Conservation (phyloP, 441 rosid species). For the Populus hybrid region DNA sequence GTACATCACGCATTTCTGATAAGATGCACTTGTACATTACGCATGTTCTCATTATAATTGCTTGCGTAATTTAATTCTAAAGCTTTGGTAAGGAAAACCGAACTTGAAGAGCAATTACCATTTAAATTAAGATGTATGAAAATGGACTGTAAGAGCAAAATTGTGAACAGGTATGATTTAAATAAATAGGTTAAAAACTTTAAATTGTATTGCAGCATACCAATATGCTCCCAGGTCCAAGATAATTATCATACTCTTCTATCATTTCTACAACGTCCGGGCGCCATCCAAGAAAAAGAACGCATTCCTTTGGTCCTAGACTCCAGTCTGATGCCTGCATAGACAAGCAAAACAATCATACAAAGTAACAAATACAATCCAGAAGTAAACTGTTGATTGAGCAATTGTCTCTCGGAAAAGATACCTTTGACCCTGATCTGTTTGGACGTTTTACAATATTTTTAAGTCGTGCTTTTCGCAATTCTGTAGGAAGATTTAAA, state of each 20-base stretch:
- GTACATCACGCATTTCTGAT: background rate
- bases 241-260: constrained; percentile 92
- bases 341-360: constrained; percentile 22
- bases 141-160: no score
- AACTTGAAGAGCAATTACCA: no score
- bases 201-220: constrained; percentile 35
- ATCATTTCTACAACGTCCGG: constrained; percentile 81
- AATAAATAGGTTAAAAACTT: constrained; percentile 2
- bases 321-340: constrained; percentile 63
- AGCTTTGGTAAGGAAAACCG: no score
- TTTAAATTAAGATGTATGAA: no score
- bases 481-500: constrained; percentile 37
- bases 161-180: background rate
- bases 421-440: constrained; percentile 71
- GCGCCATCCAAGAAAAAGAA: constrained; percentile 97
- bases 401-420: constrained; percentile 18
- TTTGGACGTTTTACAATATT: constrained; percentile 54
- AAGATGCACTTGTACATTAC: background rate
- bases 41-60: background rate
- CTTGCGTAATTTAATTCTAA: background rate
- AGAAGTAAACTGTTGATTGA: constrained; percentile 7
- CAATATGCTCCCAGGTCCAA: constrained; percentile 92
- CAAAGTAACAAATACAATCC: constrained; percentile 12
- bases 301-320: constrained; percentile 75
- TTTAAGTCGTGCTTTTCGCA: constrained; percentile 40